phyloP scores from a whole-genome alignment of 306 rosid species.

The Oemleria cerasiformis region DNA sequence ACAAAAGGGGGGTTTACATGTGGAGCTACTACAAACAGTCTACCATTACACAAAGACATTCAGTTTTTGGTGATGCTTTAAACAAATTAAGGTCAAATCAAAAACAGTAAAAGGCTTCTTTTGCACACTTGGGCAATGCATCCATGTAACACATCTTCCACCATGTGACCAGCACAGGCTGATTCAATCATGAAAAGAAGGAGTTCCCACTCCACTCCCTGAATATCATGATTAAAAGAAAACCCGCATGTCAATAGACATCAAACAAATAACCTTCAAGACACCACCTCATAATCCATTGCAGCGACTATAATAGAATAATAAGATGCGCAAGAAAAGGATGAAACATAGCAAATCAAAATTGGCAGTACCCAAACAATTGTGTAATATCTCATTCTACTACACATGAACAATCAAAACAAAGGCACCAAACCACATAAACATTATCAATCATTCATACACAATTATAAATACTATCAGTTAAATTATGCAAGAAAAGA shows the following conservation, averaged over 20 bases:
- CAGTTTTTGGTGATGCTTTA: background rate
- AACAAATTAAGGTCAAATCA: too few species aligned
- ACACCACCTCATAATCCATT: constrained; percentile 17
- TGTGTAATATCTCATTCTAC: too few species aligned
- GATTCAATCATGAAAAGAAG: constrained; percentile 34
- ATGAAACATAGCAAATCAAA: constrained; percentile 5
- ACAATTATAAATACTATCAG: too few species aligned
- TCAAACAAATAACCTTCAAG: constrained; percentile 27
- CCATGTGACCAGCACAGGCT: constrained; percentile 41
- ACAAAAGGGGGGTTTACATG: constrained; percentile 20
- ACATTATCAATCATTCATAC: too few species aligned
- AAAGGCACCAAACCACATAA: too few species aligned
- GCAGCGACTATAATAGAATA: constrained; percentile 14
- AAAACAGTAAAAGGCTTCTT: background rate
- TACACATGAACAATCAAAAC: too few species aligned
- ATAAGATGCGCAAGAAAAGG: constrained; percentile 1
- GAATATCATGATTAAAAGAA: constrained; percentile 36
- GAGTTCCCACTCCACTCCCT: constrained; percentile 38
- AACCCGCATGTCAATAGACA: constrained; percentile 21
- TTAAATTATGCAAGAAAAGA: too few species aligned
- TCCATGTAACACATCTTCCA: constrained; percentile 32
- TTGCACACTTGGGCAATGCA: constrained; percentile 26
- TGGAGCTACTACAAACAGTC: constrained; percentile 21
- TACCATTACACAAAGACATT: constrained; percentile 11
- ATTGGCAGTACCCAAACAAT: background rate